Evolutionary conservation across 1,139 yeast species (phyloP), one percentile per base, ranked within the genome.

Genomic region (Protomyces lactucae-debilis): DNA sequence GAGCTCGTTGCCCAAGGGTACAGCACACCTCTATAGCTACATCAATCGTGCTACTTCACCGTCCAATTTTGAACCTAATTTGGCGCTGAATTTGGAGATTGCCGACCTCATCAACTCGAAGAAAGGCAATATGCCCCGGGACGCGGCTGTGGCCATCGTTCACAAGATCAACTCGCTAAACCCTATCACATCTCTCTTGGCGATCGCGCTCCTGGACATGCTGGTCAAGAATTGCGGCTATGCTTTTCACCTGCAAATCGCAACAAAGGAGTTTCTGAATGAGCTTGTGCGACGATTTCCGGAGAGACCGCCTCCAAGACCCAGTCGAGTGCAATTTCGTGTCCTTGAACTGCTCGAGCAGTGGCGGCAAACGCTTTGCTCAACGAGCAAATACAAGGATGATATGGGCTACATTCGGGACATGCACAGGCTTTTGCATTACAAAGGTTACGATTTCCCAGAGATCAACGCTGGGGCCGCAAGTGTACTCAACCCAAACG

Each of bases 211-310:
- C 64, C 82, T 93, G 70, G 99, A 93, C 73, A 91, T 90, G 67
- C 80, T 95, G 71, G 99, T 93, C 64, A 93, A 93, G 77, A 93
- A 93, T 76, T 93, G 99, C 78, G 99, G 99, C 2, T 95, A 92
- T 75, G 97, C 99, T 3, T 85, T 93, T 78, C 99, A 93, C 70
- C 80, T 93, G 64, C 99, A 95, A 77, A 89, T 93, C 64, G 88
- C 97, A 8, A 83, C 98, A 68, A 93, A 93, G 76, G 99, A 93
- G 73, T 93, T 93, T 71, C 80, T 93, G 73, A 93, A 93, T 75
- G 97, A 91, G 72, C 82, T 93, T 73, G 99, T 93, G 40, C 87
- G 89, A 71, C 78, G 92, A 73, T 95, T 93, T 77, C 98, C 99
- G 1, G 98, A 92, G 74, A 84, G 91, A 73, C 99, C 99, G 2